Percentiles rank a stretch among this genome's conserved stretches.
Conservation (phyloP, 2,329 filamentous ascomycete genomes). For the Cladorrhinum sp. region DNA sequence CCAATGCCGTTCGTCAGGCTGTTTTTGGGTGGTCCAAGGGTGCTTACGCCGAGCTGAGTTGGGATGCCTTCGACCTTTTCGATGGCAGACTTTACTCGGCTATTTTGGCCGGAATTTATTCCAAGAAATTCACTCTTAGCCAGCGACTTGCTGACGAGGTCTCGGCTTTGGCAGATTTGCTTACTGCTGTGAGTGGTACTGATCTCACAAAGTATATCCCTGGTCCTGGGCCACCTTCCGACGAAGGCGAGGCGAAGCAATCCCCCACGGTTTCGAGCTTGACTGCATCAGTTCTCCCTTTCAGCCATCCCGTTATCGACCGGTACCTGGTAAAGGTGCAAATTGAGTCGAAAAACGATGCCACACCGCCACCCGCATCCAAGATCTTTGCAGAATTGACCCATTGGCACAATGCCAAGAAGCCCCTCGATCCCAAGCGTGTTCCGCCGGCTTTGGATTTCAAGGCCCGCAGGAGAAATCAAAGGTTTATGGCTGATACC, state of each 20-base stretch:
- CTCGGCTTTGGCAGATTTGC: conserved; percentile 9
- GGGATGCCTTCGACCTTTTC: conserved; percentile 28
- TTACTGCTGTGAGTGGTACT: conserved; percentile 6
- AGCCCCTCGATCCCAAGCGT: conserved; percentile 43
- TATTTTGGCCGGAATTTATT: conserved; percentile 5
- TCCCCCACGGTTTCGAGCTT: neutral
- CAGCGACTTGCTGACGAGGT: conserved; percentile 6
- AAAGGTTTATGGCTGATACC: conserved; percentile 66
- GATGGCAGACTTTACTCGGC: conserved; percentile 25
- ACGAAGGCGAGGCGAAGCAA: neutral
- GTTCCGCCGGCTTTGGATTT: conserved; percentile 28
- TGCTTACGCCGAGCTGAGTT: conserved; percentile 8
- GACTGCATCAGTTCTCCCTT: conserved; percentile 39
- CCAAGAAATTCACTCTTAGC: conserved; percentile 9
- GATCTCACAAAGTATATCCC: conserved; percentile 5
- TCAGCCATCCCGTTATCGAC: conserved; percentile 47
- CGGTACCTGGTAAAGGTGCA: conserved; percentile 43
- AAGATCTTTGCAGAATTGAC: conserved; percentile 47
- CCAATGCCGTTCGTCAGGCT: neutral
- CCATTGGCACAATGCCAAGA: conserved; percentile 63
- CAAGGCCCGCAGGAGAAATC: conserved; percentile 48
- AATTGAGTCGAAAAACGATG: conserved; percentile 32
- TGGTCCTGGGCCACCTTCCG: neutral
- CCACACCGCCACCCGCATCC: conserved; percentile 21
- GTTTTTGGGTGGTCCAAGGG: conserved; percentile 1